These are phyloP conservation scores for Colletotrichum phormii DNA, from an alignment of 2,329 filamentous ascomycete genomes.

Conservation along the genomic window DNA sequence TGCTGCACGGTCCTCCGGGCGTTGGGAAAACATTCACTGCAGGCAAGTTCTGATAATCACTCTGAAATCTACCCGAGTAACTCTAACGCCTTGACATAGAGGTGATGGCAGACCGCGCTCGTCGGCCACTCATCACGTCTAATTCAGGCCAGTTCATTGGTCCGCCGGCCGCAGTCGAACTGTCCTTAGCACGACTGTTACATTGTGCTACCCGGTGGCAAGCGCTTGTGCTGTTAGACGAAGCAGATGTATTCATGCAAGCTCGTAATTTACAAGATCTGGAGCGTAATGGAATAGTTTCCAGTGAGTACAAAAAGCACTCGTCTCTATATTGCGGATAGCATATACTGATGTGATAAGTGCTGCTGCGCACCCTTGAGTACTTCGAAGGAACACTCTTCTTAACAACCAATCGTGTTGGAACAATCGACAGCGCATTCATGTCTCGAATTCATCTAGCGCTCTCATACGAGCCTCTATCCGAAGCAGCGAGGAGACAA, in stretches of 20 bases:
- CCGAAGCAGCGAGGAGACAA: too few relatives aligned
- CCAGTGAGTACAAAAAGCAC: neutral
- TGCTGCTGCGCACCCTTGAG: constrained; percentile 62
- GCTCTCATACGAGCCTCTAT: constrained; percentile 30
- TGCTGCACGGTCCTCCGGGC: constrained; percentile 26
- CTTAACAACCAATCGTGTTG: constrained; percentile 58
- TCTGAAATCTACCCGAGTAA: too few relatives aligned
- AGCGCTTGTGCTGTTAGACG: constrained; percentile 44
- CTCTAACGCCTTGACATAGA: too few relatives aligned
- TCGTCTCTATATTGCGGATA: too few relatives aligned
- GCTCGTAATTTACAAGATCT: neutral
- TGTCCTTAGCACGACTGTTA: constrained; percentile 31
- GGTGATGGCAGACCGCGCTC: neutral
- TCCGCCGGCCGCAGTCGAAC: constrained; percentile 39
- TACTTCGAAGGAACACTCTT: constrained; percentile 62
- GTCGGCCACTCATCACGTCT: too few relatives aligned
- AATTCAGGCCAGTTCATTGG: neutral
- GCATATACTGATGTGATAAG: neutral
- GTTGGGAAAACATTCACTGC: constrained; percentile 20
- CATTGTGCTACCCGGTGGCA: constrained; percentile 41
- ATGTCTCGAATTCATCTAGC: constrained; percentile 50
- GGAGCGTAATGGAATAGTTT: constrained; percentile 13
- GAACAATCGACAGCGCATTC: constrained; percentile 53
- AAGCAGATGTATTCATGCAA: constrained; percentile 42
- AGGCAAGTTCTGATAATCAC: neutral